Evolutionary conservation across 2,329 filamentous ascomycete species (phyloP).

Genomic region (Dryadomyces sulphureus): DNA sequence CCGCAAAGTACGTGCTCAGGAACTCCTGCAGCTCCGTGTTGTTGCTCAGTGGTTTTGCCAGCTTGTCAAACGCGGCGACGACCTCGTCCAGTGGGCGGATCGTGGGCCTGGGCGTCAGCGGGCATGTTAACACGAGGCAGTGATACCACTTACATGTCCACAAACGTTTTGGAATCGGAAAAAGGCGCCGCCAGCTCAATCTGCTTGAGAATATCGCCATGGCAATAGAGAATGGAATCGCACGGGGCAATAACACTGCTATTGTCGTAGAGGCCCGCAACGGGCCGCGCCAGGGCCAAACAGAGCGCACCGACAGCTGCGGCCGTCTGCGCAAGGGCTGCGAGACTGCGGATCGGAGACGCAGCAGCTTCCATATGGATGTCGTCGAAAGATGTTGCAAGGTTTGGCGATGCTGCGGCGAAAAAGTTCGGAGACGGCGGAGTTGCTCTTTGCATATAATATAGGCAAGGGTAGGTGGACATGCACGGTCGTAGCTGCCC

Average conservation of each 20-base stretch:
- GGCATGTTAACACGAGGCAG: background rate
- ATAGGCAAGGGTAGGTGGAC: background rate
- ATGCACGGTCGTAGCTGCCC: background rate
- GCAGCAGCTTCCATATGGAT: conserved; percentile 1
- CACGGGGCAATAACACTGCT: conserved; percentile 48
- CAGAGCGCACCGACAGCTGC: background rate
- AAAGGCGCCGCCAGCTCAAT: conserved; percentile 51
- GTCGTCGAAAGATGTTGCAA: background rate
- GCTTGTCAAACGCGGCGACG: conserved; percentile 41
- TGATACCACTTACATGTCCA: conserved; percentile 42
- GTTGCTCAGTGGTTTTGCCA: conserved; percentile 46
- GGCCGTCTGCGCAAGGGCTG: background rate
- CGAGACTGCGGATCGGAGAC: background rate
- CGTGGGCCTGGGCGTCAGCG: conserved; percentile 32
- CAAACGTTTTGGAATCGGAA: conserved; percentile 55
- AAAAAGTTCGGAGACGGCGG: background rate
- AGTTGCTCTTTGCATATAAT: background rate
- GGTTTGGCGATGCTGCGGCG: background rate
- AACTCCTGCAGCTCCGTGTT: conserved; percentile 47
- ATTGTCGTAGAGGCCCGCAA: conserved; percentile 39
- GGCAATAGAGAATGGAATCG: conserved; percentile 53
- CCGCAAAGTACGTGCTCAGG: conserved; percentile 45
- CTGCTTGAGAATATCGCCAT: conserved; percentile 46
- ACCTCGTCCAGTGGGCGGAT: conserved; percentile 44
- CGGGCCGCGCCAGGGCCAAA: conserved; percentile 11